Base-by-base conservation (phyloP, 2,329 filamentous ascomycete species). In the Rachicladosporium sp. region DNA sequence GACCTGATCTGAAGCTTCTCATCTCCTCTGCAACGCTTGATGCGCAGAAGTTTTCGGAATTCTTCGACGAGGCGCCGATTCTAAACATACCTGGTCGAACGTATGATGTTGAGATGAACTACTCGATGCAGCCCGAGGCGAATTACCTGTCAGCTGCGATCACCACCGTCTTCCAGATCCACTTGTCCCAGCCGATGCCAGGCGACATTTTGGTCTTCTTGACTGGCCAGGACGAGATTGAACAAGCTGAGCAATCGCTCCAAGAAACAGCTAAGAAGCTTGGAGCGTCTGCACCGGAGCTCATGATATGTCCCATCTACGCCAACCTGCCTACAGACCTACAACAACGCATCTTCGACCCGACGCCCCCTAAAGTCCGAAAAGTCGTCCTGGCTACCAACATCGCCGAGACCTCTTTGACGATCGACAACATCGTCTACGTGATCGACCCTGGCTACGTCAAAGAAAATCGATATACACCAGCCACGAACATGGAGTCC, bases 371-470 rank as follows among this genome's bases (percentile, higher is more conserved):
- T 0, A 80, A 80, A 11, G 80, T 83, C 0, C 75, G 91, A 21
- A 98, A 96, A 57, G 86, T 96, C 0, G 86, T 98, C 0, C 65
- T 96, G 30, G 87, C 89, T 0, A 96, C 91, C 2, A 98, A 98
- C 56, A 96, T 98, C 59, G 91, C 91, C 2, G 91, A 98, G 60
- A 98, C 91, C 0, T 87, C 79, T 67, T 65, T 98, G 54, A 98
- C 91, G 0, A 94, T 98, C 42, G 88, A 96, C 57, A 89, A 88
- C 10, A 93, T 96, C 43, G 82, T 89, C 6, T 95, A 93, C 57
- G 91, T 96, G 29, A 93, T 96, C 43, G 91, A 98, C 51, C 84
- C 84, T 0, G 91, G 91, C 1, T 93, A 93, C 48, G 86, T 91
- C 46, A 98, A 98, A 60, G 86, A 96, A 56, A 94, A 94, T 50